Conservation (phyloP, 208 protist species). For the Baffinella frigidus region DNA sequence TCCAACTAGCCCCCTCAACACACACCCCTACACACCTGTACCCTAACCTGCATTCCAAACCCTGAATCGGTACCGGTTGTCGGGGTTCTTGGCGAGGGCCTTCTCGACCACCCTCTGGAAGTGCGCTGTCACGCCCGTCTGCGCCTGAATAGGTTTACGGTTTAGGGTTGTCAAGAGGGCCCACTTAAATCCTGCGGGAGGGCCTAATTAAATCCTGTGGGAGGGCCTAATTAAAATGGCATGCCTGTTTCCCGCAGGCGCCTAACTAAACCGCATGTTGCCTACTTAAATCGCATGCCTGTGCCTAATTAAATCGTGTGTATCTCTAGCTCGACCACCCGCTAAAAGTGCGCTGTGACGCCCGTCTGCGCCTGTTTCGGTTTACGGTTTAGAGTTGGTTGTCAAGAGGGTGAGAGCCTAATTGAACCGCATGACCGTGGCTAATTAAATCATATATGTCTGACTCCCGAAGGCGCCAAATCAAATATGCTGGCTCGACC, state of each 20-base stretch:
- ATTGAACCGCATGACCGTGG: neutral
- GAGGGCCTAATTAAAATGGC: neutral
- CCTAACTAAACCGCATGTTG: neutral
- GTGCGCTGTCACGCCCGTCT: neutral
- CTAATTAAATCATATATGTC: neutral
- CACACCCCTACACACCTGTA: too few relatives aligned
- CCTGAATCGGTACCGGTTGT: too few relatives aligned
- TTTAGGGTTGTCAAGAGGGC: neutral
- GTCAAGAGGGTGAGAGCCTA: neutral
- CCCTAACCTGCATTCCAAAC: too few relatives aligned
- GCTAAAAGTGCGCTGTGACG: neutral
- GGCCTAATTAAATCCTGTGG: neutral
- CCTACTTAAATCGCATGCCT: neutral
- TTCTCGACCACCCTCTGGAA: neutral
- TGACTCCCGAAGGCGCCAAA: neutral
- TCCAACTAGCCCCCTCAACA: too few relatives aligned
- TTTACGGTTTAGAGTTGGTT: neutral
- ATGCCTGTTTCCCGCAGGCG: neutral
- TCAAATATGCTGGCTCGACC: neutral
- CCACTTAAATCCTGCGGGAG: neutral
- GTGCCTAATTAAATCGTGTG: neutral
- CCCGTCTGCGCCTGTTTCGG: neutral
- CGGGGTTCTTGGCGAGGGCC: slow-evolving; percentile 21
- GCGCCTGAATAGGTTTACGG: neutral
- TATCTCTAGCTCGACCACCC: neutral